Percentiles rank a stretch among this genome's conserved stretches.
phyloP scores from a whole-genome alignment of 2,329 filamentous ascomycete genomes.

The Fusarium redolens region DNA sequence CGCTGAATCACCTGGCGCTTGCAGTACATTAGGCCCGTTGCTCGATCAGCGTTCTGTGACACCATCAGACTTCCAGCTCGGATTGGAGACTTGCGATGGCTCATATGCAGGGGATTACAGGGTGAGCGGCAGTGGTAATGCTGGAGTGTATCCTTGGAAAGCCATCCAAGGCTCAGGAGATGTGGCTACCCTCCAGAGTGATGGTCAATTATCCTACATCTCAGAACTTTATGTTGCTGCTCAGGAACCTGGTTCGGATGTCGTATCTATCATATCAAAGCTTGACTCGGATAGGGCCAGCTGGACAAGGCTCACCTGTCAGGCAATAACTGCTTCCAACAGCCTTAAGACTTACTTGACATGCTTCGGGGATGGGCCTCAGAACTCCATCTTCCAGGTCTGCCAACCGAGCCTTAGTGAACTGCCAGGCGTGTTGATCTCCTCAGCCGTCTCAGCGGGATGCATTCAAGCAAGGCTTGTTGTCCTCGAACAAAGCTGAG shows the following conservation, averaged over 20 bases:
- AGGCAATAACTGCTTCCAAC: not conserved
- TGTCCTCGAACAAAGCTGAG: too few species aligned
- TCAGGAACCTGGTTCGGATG: not conserved
- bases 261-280: not conserved
- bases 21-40: too few species aligned
- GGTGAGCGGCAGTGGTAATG: not conserved
- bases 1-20: too few species aligned
- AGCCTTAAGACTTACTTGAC: not conserved
- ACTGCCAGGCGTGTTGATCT: too few species aligned
- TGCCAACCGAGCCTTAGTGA: not conserved
- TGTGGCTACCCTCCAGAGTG: too few species aligned
- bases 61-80: not conserved
- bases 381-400: not conserved
- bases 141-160: not conserved
- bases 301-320: not conserved
- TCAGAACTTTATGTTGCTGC: not conserved
- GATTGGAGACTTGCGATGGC: not conserved
- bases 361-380: not conserved
- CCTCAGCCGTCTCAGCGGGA: too few species aligned
- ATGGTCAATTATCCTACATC: not conserved
- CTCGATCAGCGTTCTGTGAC: not conserved
- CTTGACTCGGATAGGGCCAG: not conserved
- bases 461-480: too few species aligned
- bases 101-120: not conserved
- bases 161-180: not conserved